Percentiles rank a stretch among this genome's conserved stretches.
Conservation (phyloP, 2,329 filamentous ascomycete genomes). For the Emergomyces pasteurianus region DNA sequence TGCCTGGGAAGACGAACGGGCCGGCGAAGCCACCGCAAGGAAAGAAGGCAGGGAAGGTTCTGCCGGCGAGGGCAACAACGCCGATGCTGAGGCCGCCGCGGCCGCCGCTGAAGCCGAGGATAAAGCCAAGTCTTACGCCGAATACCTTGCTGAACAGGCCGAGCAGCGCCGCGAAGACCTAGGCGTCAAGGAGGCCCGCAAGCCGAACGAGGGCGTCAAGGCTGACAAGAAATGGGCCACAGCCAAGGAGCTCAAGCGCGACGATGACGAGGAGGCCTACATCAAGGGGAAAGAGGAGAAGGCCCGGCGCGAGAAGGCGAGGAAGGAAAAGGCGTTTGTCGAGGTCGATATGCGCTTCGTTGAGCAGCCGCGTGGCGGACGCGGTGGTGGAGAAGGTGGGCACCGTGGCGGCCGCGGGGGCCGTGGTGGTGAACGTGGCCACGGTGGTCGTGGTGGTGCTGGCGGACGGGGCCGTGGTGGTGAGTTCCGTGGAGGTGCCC, state of each 20-base stretch:
- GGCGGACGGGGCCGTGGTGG: conserved; percentile 35
- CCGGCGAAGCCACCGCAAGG: conserved; percentile 78
- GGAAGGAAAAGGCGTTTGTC: conserved; percentile 80
- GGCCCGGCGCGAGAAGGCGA: conserved; percentile 69
- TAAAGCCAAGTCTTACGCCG: conserved; percentile 79
- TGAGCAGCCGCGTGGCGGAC: conserved; percentile 43
- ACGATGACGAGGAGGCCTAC: conserved; percentile 56
- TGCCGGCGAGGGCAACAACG: conserved; percentile 34
- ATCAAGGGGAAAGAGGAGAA: conserved; percentile 64
- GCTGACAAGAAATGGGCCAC: conserved; percentile 83
- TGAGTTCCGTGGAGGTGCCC: conserved; percentile 31
- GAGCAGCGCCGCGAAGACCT: conserved; percentile 62
- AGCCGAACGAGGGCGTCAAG: conserved; percentile 86
- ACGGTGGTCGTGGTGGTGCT: conserved; percentile 32
- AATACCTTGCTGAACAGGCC: conserved; percentile 69
- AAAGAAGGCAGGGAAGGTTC: conserved; percentile 65
- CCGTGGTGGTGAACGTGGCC: conserved; percentile 24
- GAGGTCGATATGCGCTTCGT: conserved; percentile 79
- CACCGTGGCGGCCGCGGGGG: conserved; percentile 18
- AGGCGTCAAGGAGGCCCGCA: conserved; percentile 60
- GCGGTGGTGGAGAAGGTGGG: conserved; percentile 18
- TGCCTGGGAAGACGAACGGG: conserved; percentile 84
- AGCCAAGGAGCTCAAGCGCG: conserved; percentile 54
- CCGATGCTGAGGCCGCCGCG: conserved; percentile 44
- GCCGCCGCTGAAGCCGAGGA: conserved; percentile 58